A percentile compares a stretch with the other conserved stretches of the same genome.
phyloP scores from a whole-genome alignment of 202 grass and related monocot genomes.

The Carex arenaria region DNA sequence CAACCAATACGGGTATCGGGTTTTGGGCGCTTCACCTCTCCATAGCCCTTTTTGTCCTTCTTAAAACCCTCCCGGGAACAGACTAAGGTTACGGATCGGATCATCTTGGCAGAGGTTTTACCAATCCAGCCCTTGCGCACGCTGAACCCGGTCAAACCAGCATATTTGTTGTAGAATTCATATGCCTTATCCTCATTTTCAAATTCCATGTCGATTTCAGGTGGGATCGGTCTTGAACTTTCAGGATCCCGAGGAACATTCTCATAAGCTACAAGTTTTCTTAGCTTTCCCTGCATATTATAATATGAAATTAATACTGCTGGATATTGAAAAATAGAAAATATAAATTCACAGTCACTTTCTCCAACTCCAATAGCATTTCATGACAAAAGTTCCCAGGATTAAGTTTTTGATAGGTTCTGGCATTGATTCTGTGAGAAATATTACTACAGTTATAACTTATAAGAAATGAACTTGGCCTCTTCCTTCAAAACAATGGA shows the following conservation, averaged over 20 bases:
- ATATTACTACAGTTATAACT: neutral
- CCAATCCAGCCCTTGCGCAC: constrained; percentile 39
- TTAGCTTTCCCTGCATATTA: constrained; percentile 42
- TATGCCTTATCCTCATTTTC: constrained; percentile 32
- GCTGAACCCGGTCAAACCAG: constrained; percentile 29
- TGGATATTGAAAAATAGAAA: constrained; percentile 10
- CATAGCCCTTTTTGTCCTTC: constrained; percentile 33
- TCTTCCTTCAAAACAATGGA: neutral
- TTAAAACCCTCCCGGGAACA: constrained; percentile 45
- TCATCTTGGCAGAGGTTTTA: constrained; percentile 31
- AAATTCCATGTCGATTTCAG: constrained; percentile 35
- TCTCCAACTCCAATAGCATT: neutral
- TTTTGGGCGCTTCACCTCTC: constrained; percentile 30
- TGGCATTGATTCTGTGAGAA: neutral
- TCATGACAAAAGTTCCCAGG: neutral
- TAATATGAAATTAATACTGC: constrained; percentile 7
- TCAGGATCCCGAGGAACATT: constrained; percentile 15
- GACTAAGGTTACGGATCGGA: constrained; percentile 40
- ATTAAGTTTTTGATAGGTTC: neutral
- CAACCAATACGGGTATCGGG: constrained; percentile 44
- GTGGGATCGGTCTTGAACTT: constrained; percentile 13
- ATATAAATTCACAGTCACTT: neutral
- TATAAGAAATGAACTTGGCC: neutral
- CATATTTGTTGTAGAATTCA: constrained; percentile 37
- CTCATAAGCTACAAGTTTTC: constrained; percentile 46